Percentiles rank a stretch among this genome's conserved stretches.
Conservation (phyloP, 1,284 basidiomycete genomes). For the Cryptococcus amylolentus region DNA sequence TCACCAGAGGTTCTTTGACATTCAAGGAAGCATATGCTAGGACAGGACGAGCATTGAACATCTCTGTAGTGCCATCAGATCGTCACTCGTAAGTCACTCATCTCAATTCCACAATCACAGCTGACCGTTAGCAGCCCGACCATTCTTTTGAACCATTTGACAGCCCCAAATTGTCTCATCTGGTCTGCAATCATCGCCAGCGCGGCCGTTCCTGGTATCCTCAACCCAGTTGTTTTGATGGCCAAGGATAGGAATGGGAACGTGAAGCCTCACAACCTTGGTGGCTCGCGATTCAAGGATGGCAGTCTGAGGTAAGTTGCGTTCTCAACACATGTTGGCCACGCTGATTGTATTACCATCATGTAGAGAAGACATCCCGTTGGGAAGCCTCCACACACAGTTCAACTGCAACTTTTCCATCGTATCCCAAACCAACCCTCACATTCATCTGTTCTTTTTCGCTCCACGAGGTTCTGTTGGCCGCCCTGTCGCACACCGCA, state of each 20-base stretch:
- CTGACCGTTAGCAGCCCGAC: conserved; percentile 63
- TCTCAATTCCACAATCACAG: not conserved
- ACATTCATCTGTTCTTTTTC: conserved; percentile 98
- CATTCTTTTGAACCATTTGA: conserved; percentile 91
- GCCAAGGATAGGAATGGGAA: conserved; percentile 81
- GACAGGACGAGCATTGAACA: conserved; percentile 86
- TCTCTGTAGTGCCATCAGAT: conserved; percentile 91
- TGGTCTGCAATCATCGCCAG: conserved; percentile 54
- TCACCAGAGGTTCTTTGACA: conserved; percentile 89
- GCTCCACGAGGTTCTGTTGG: conserved; percentile 90
- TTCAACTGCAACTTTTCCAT: conserved; percentile 95
- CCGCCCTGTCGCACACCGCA: conserved; percentile 28
- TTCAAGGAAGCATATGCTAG: conserved; percentile 92
- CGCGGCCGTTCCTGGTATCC: conserved; percentile 50
- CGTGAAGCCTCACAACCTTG: conserved; percentile 90
- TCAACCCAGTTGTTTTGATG: conserved; percentile 75
- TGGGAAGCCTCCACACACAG: conserved; percentile 86
- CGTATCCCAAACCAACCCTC: conserved; percentile 91
- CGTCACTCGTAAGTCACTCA: conserved; percentile 70
- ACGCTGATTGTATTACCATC: too few species aligned
- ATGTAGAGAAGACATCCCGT: conserved; percentile 81
- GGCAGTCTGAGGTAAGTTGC: conserved; percentile 68
- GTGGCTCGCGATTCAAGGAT: conserved; percentile 80
- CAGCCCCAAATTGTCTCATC: conserved; percentile 77
- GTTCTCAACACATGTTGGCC: not conserved